A percentile compares a stretch with the other conserved stretches of the same genome.
These are phyloP conservation scores for Colletotrichum viniferum DNA, from an alignment of 2,329 filamentous ascomycete species.

Conservation along the genomic window DNA sequence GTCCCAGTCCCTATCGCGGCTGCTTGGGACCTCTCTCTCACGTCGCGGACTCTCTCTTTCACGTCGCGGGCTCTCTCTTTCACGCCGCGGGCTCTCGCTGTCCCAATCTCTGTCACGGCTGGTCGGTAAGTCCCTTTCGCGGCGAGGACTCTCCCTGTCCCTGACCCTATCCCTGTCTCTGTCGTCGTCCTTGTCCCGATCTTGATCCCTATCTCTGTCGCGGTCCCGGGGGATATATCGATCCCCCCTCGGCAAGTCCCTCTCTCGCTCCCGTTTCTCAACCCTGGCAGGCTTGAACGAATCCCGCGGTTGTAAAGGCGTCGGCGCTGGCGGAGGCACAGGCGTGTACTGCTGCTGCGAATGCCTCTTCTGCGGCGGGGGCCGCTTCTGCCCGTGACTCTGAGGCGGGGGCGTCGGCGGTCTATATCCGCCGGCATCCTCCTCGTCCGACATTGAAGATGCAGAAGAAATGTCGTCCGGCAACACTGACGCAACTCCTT, in stretches of 20 bases:
- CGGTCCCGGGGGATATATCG: background rate
- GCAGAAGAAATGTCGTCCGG: background rate
- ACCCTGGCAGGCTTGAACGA: background rate
- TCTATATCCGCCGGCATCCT: conserved; percentile 8
- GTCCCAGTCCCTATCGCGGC: conserved; percentile 7
- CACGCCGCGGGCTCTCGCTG: background rate
- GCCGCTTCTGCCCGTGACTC: background rate
- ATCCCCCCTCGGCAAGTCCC: conserved; percentile 4
- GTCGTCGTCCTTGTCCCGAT: conserved; percentile 18
- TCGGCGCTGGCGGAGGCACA: background rate
- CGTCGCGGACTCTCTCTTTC: background rate
- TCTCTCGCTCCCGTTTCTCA: background rate
- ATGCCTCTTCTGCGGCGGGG: background rate
- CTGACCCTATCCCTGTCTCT: conserved; percentile 6
- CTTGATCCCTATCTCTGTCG: background rate
- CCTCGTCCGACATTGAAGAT: conserved; percentile 17
- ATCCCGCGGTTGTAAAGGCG: background rate
- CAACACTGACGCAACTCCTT: background rate
- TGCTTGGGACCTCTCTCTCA: background rate
- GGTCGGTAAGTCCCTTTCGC: background rate
- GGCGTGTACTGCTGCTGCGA: background rate
- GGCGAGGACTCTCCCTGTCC: conserved; percentile 1
- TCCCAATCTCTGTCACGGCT: background rate
- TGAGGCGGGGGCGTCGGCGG: conserved; percentile 10
- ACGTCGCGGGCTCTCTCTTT: background rate